Evolutionary conservation across 768 basidiomycete genomes (phyloP), one percentile per base, ranked within the genome.

Genomic region (Mycena sanguinolenta): DNA sequence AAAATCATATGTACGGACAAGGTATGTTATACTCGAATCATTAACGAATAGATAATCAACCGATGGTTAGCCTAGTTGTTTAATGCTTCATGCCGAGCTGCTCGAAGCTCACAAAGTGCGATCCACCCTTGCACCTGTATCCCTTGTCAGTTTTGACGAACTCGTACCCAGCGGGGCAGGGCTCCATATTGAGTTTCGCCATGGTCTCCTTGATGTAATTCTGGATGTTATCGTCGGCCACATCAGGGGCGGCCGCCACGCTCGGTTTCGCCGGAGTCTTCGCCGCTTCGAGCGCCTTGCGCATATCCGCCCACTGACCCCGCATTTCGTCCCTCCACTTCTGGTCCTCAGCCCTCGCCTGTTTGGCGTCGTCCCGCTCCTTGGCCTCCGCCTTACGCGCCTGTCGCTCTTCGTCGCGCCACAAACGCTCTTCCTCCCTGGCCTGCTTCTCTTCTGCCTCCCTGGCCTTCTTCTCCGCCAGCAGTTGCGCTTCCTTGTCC

Each of bases 401-500:
- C 38, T 27, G 36, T 3, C 57, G 36, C 16, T 58, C 57, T 4
- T 42, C 57, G 0, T 58, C 13, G 12, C n/a, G n/a, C 57, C 57
- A 39, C 23, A n/a, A n/a, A 5, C 3, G 23, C 36, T 23, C 57
- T 25, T 58, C 57, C 6, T 58, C 57, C 38, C 57, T 23, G 12
- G n/a, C 57, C 23, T 39, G 10, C 64, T 28, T 42, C 27, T 58
- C 44, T 23, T 65, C 64, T 30, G 6, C 27, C 53, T 58, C 52
- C 64, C 27, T 58, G 21, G 38, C 54, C 64, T 21, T 58, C 55
- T 28, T 68, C 23, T 54, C 69, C 42, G 13, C 63, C 28, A 34
- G 39, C 44, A 65, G 55, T 36, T 59, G 54, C 38, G 63, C 54
- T 38, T 30, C 36, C 49, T 52, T 71, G 30, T 71, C 70, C 39